Evolutionary conservation across 2,329 filamentous ascomycete genomes (phyloP), one percentile per base, ranked within the genome.

Genomic region (Teratosphaeria viscida): DNA sequence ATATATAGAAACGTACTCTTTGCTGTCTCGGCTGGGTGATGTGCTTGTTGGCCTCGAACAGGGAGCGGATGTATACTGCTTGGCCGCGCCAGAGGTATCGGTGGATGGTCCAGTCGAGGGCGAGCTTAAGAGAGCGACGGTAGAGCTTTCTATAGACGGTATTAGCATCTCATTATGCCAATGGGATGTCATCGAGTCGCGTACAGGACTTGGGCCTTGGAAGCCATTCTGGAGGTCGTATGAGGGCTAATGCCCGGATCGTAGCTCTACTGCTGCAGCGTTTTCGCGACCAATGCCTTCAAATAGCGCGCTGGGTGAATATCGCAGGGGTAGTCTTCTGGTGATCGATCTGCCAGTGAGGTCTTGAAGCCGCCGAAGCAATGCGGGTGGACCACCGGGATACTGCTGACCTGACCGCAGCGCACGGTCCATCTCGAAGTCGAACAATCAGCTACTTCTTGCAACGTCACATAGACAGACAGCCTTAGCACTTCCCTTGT

Each of bases 61-160:
- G 82, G 43, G 88, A 91, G 69, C 94, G 87, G 70, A 99, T 95
- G 75, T 99, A 97, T 64, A 97, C 79, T 35, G 94, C 94, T 76
- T 97, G 94, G 63, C 92, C 92, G 69, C 94, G 88, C 92, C 94
- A 99, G 62, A 96, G 78, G 70, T 92, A 85, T 67, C 94, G 85
- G 74, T 96, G 89, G 64, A 97, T 91, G 60, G 90, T 85, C 94
- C 94, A 99, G 79, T 96, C 91, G 66, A 97, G 85, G 52, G 94
- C 83, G 65, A 96, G 85, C 82, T 96, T 96, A 72, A 99, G 77
- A 29, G 91, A 91, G 68, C 91, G 90, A 72, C 92, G 87, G 77
- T 99, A 99, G 62, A 99, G 87, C 63, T 80, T 81, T 67, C 85
- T 86, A 72, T 56, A 65, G 53, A 11, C 19, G 73, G 67, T 61